Percentiles rank a stretch among this genome's conserved stretches.
Evolutionary conservation across 495 filamentous ascomycete genomes (phyloP).

Genomic region (Aspergillus olivimuriae): DNA sequence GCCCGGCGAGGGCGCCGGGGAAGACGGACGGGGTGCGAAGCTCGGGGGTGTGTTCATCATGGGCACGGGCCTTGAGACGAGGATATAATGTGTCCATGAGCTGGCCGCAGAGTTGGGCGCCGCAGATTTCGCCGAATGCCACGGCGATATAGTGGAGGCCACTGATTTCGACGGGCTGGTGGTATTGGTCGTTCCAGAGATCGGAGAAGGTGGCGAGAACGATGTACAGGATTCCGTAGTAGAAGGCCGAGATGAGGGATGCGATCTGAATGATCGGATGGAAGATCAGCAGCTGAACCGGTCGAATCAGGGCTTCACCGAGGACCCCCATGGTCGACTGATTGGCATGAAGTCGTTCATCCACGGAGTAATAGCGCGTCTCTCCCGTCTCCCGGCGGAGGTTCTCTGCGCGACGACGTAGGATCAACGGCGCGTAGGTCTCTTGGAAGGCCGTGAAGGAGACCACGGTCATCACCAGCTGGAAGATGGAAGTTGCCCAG

Average conservation of each 20-base stretch:
- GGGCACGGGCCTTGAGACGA: slow-evolving; percentile 48
- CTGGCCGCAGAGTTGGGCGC: slow-evolving; percentile 51
- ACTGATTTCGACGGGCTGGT: slow-evolving; percentile 50
- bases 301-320: slow-evolving; percentile 32
- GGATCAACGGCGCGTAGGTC: slow-evolving; percentile 56
- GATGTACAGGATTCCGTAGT: slow-evolving; percentile 6
- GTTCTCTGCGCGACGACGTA: slow-evolving; percentile 58
- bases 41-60: slow-evolving; percentile 43
- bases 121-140: slow-evolving; percentile 56
- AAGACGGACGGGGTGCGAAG: slow-evolving; percentile 49
- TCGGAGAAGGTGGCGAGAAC: slow-evolving; percentile 6
- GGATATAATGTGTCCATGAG: slow-evolving; percentile 59
- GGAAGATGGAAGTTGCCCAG: slow-evolving; percentile 41
- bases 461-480: slow-evolving; percentile 50
- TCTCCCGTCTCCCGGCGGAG: slow-evolving; percentile 58
- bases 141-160: slow-evolving; percentile 64
- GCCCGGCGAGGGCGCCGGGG: slow-evolving; percentile 45
- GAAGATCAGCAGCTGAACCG: slow-evolving; percentile 5
- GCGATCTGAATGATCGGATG: slow-evolving; percentile 6
- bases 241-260: slow-evolving; percentile 6
- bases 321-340: no score
- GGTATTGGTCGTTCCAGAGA: slow-evolving; percentile 52
- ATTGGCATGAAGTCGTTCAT: slow-evolving; percentile 39
- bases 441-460: no score
- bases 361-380: slow-evolving; percentile 50